These are phyloP conservation scores for Suillus sp. DNA, from an alignment of 768 basidiomycete genomes.

Conservation along the genomic window DNA sequence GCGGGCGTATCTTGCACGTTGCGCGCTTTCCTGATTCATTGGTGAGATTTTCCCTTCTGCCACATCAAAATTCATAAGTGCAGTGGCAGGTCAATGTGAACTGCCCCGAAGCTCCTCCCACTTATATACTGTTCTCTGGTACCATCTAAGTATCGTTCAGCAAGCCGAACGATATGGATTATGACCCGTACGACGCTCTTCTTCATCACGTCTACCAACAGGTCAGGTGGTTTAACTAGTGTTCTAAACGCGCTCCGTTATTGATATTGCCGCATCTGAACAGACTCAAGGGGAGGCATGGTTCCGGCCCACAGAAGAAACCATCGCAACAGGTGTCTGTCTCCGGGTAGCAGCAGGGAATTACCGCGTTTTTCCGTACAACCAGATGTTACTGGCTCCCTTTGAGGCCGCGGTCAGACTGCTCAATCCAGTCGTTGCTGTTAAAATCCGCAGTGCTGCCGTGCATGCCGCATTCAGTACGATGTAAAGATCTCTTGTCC, in stretches of 20 bases:
- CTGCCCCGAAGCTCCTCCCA: too few relatives aligned
- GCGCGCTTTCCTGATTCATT: neutral
- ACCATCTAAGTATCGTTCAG: neutral
- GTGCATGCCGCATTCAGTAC: constrained; percentile 75
- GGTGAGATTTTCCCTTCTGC: too few relatives aligned
- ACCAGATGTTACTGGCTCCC: constrained; percentile 70
- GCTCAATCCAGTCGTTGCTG: constrained; percentile 82
- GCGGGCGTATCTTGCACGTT: neutral
- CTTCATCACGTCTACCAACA: constrained; percentile 79
- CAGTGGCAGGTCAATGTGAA: neutral
- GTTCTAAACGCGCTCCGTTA: neutral
- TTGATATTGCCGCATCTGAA: constrained; percentile 12
- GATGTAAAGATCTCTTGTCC: constrained; percentile 42
- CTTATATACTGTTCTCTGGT: constrained; percentile 16
- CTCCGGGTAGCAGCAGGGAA: constrained; percentile 65
- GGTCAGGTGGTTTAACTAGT: constrained; percentile 38
- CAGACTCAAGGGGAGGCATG: constrained; percentile 83
- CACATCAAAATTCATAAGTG: neutral
- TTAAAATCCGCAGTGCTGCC: constrained; percentile 79
- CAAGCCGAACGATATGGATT: constrained; percentile 52
- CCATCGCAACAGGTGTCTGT: constrained; percentile 75
- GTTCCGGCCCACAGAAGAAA: constrained; percentile 84
- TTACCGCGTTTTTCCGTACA: constrained; percentile 83
- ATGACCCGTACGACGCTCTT: constrained; percentile 79
- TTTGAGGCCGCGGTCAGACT: constrained; percentile 76